Percentiles rank a stretch among this genome's conserved stretches.
These are phyloP conservation scores for Akanthomyces uredinophilus DNA, from an alignment of 2,329 filamentous ascomycete species.

Conservation along the genomic window DNA sequence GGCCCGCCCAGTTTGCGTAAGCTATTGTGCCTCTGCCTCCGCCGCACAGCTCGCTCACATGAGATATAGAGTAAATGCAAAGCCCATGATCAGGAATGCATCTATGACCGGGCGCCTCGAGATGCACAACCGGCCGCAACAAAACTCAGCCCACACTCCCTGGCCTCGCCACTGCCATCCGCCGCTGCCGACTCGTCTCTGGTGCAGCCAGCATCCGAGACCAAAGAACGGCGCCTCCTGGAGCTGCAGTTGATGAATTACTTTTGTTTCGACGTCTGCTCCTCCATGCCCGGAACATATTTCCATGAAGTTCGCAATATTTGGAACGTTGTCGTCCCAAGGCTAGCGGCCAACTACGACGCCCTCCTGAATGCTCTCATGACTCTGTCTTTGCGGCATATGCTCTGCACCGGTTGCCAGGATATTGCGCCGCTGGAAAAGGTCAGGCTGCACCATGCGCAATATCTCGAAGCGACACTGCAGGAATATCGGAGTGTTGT, in stretches of 20 bases:
- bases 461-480: conserved; percentile 21
- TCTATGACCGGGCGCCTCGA: conserved; percentile 18
- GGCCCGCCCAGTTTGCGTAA: conserved; percentile 20
- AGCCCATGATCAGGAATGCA: conserved; percentile 19
- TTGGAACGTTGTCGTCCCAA: conserved; percentile 20
- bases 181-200: neutral
- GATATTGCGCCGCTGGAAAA: neutral
- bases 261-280: conserved; percentile 18
- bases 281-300: conserved; percentile 20
- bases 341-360: conserved; percentile 20
- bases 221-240: conserved; percentile 18
- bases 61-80: conserved; percentile 19
- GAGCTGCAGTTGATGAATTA: conserved; percentile 23
- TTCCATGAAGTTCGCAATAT: conserved; percentile 15
- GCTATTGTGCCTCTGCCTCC: neutral
- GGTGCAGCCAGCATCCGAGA: conserved; percentile 11
- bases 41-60: neutral
- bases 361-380: conserved; percentile 22
- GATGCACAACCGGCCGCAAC: neutral
- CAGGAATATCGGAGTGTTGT: conserved; percentile 18
- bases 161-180: neutral
- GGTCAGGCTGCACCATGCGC: conserved; percentile 16
- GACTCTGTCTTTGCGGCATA: conserved; percentile 19
- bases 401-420: conserved; percentile 10
- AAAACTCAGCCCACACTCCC: neutral